Conservation (phyloP, 257 asterid species). For the Rauvolfia tetraphylla region DNA sequence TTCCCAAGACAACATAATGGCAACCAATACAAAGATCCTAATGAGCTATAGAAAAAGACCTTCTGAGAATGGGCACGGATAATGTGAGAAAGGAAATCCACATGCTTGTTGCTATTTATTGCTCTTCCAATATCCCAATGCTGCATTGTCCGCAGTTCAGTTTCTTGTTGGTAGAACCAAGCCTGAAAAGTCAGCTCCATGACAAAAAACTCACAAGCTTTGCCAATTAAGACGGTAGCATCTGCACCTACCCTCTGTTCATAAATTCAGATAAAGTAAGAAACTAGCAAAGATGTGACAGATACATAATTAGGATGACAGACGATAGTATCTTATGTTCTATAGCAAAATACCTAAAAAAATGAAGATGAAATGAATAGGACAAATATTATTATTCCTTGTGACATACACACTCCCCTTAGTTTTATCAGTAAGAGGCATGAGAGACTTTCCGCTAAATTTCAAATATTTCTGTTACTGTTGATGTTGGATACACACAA, state of each 20-base stretch:
- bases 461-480: neutral
- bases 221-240: slow-evolving; percentile 30
- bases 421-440: neutral
- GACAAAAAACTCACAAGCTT: slow-evolving; percentile 37
- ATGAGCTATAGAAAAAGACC: slow-evolving; percentile 21
- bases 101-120: slow-evolving; percentile 18
- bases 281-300: neutral
- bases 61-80: slow-evolving; percentile 20
- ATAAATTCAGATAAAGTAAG: neutral
- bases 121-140: slow-evolving; percentile 38
- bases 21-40: neutral
- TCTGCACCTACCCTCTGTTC: slow-evolving; percentile 43
- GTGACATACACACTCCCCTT: neutral
- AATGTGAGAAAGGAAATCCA: slow-evolving; percentile 24
- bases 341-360: neutral
- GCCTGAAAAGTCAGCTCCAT: slow-evolving; percentile 36
- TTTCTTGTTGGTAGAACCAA: slow-evolving; percentile 33
- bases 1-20: neutral
- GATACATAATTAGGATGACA: neutral
- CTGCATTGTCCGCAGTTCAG: slow-evolving; percentile 21
- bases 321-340: neutral
- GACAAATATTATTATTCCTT: neutral
- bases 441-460: neutral
- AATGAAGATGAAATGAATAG: neutral
- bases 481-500: neutral